Evolutionary conservation across 768 basidiomycete genomes (phyloP).

Genomic region (Mrakia blollopis): DNA sequence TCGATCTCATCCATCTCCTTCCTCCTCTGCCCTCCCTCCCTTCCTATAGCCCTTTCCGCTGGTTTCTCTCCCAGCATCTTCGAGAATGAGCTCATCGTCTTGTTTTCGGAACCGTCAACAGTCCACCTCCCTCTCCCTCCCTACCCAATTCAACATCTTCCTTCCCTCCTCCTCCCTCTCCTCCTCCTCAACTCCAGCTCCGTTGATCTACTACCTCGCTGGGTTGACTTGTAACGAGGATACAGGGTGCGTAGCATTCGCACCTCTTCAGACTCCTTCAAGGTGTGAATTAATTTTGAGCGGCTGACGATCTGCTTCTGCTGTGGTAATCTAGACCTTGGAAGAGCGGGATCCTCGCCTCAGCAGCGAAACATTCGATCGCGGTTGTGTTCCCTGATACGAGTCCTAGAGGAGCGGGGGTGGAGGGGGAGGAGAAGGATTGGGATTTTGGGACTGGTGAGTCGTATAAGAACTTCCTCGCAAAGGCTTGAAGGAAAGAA

Average conservation of each 20-base stretch:
- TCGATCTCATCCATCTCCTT: background rate
- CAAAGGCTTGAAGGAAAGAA: slow-evolving; percentile 60
- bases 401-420: slow-evolving; percentile 83
- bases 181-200: slow-evolving; percentile 46
- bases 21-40: background rate
- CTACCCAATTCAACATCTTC: slow-evolving; percentile 81
- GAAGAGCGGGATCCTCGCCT: slow-evolving; percentile 86
- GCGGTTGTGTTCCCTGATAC: slow-evolving; percentile 95
- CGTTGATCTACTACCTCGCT: slow-evolving; percentile 77
- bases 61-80: too few relatives aligned
- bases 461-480: background rate
- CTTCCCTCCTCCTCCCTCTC: slow-evolving; percentile 51
- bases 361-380: slow-evolving; percentile 76
- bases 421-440: slow-evolving; percentile 66
- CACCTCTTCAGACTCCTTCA: too few relatives aligned
- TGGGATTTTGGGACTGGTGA: slow-evolving; percentile 76
- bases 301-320: too few relatives aligned
- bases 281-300: too few relatives aligned
- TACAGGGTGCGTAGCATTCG: slow-evolving; percentile 68
- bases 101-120: too few relatives aligned
- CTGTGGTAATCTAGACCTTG: slow-evolving; percentile 58
- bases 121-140: slow-evolving; percentile 49
- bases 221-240: slow-evolving; percentile 65
- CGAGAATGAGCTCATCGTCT: too few relatives aligned
- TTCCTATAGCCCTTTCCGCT: background rate